phyloP scores from a whole-genome alignment of 208 protist genomes.

The Acanthamoeba healyi region DNA sequence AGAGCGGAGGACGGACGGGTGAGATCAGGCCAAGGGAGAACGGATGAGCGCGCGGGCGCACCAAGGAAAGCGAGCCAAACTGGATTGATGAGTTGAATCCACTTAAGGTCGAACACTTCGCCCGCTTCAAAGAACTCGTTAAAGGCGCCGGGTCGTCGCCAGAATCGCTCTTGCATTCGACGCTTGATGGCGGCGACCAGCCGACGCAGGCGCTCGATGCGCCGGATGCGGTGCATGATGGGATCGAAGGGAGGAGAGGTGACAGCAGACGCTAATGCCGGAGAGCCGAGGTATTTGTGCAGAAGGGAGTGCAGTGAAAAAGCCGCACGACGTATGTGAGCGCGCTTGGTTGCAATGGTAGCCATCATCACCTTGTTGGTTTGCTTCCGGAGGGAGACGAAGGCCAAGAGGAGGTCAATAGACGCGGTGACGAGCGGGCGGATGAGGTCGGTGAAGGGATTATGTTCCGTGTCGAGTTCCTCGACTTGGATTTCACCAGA shows the following conservation, averaged over 20 bases:
- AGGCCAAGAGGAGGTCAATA: neutral
- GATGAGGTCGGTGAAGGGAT: neutral
- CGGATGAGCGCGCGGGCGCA: neutral
- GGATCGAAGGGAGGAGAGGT: neutral
- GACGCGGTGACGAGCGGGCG: neutral
- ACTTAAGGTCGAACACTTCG: neutral
- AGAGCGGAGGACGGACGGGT: neutral
- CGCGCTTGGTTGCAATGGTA: neutral
- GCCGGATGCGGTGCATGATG: neutral
- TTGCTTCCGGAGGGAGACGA: conserved; percentile 15
- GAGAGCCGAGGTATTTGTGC: neutral
- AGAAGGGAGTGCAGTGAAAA: neutral
- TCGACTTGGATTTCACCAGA: neutral
- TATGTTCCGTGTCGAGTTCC: neutral
- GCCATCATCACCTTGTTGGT: neutral
- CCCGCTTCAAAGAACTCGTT: neutral
- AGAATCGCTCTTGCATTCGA: neutral
- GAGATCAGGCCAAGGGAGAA: too few species aligned
- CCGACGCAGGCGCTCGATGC: neutral
- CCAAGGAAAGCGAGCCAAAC: neutral
- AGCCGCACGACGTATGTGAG: neutral
- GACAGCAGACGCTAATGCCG: too few species aligned
- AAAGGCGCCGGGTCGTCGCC: neutral
- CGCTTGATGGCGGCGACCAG: neutral
- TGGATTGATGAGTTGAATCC: neutral